Conservation (phyloP, 257 asterid genomes). For the Nicotiana knightiana region DNA sequence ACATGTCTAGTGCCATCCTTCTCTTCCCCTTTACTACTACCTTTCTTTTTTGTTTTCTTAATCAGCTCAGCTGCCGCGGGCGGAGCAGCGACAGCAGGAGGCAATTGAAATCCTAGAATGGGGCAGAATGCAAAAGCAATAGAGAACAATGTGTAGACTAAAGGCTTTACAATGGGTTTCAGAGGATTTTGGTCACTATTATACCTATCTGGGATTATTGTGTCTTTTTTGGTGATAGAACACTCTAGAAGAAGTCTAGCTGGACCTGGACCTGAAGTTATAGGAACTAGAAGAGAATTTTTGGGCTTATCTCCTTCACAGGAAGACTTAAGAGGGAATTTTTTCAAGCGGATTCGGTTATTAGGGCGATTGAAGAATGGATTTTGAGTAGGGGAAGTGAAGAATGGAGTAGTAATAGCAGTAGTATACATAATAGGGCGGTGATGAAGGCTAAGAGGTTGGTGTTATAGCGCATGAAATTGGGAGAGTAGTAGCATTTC, state of each 20-base stretch:
- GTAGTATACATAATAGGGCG: constrained; percentile 7
- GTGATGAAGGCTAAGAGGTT: background rate
- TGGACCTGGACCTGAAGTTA: background rate
- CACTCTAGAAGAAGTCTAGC: background rate
- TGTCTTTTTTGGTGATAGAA: background rate
- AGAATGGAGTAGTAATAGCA: background rate
- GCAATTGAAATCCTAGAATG: constrained; percentile 36
- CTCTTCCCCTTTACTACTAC: constrained; percentile 17
- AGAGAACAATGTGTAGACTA: constrained; percentile 34
- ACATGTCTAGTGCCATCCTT: constrained; percentile 32
- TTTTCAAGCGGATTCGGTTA: background rate
- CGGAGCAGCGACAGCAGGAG: constrained; percentile 32
- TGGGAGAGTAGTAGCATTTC: background rate
- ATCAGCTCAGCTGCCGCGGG: constrained; percentile 10
- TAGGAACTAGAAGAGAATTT: background rate
- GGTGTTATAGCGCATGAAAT: background rate
- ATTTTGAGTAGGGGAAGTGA: background rate
- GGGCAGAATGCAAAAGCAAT: constrained; percentile 50
- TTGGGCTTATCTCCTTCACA: background rate
- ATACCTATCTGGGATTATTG: constrained; percentile 7
- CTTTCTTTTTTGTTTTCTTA: background rate
- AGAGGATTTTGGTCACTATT: constrained; percentile 25
- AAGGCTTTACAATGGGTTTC: constrained; percentile 44
- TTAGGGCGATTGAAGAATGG: constrained; percentile 10
- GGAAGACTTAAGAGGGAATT: background rate